These are phyloP conservation scores for Pseudocercospora pini-densiflorae DNA, from an alignment of 2,329 filamentous ascomycete genomes.

Conservation along the genomic window DNA sequence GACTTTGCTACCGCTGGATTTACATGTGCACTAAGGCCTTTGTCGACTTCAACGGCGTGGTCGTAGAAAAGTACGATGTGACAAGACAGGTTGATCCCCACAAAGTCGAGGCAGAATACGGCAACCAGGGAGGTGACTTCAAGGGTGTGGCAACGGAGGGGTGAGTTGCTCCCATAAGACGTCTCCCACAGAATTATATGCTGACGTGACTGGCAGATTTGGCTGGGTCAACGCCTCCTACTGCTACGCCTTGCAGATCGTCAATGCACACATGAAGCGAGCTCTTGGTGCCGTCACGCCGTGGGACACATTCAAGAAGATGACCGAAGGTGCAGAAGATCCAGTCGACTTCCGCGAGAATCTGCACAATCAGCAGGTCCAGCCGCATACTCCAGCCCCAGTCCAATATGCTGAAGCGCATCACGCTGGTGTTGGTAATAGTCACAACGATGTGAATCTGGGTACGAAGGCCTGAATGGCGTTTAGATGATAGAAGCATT, in stretches of 20 bases:
- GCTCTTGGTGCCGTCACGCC: conserved; percentile 86
- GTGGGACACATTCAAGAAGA: conserved; percentile 80
- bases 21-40: conserved; percentile 99
- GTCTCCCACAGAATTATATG: background rate
- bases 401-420: conserved; percentile 23
- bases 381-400: conserved; percentile 9
- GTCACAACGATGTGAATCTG: conserved; percentile 22
- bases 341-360: conserved; percentile 11
- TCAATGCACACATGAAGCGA: conserved; percentile 86
- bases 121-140: conserved; percentile 94
- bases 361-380: conserved; percentile 11
- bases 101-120: conserved; percentile 94
- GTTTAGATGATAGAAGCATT: conserved; percentile 5
- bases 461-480: conserved; percentile 5
- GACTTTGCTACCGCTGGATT: conserved; percentile 92
- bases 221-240: conserved; percentile 99
- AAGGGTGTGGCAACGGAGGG: conserved; percentile 95
- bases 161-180: conserved; percentile 62
- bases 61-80: conserved; percentile 99
- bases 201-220: conserved; percentile 63
- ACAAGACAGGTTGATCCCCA: conserved; percentile 88
- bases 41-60: conserved; percentile 96
- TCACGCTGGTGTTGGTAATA: background rate
- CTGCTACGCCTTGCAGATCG: conserved; percentile 86
- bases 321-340: conserved; percentile 32